Conservation (phyloP, 306 rosid genomes). For the Begonia peltatifolia region DNA sequence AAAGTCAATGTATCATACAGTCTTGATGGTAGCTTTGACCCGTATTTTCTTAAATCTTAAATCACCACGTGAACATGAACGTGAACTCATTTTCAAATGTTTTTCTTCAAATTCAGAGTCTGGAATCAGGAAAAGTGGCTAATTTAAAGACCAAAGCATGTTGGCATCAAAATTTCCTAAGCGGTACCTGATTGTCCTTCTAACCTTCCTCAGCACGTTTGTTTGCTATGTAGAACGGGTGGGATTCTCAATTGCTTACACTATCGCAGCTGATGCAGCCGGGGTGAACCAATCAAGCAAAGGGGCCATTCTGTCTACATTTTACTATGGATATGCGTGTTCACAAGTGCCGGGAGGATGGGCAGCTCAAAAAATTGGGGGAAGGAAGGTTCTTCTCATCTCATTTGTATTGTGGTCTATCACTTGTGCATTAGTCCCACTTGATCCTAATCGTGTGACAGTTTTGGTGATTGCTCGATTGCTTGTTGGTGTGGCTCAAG, state of each 20-base stretch:
- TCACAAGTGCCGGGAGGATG: slow-evolving; percentile 98
- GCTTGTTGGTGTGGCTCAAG: slow-evolving; percentile 92
- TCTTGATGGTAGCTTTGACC: too few relatives aligned
- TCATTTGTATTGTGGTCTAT: slow-evolving; percentile 78
- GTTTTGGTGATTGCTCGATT: slow-evolving; percentile 61
- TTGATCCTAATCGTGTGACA: slow-evolving; percentile 47
- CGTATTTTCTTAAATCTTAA: too few relatives aligned
- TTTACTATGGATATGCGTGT: slow-evolving; percentile 90
- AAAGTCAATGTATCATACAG: too few relatives aligned
- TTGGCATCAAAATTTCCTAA: slow-evolving; percentile 29
- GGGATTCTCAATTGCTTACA: slow-evolving; percentile 88
- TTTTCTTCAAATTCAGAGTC: too few relatives aligned
- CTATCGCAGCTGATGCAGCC: slow-evolving; percentile 75
- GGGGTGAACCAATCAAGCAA: slow-evolving; percentile 67
- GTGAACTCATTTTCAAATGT: too few relatives aligned
- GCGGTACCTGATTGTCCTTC: slow-evolving; percentile 69
- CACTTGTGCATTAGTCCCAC: slow-evolving; percentile 71
- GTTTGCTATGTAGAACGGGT: slow-evolving; percentile 91
- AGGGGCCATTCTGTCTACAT: slow-evolving; percentile 76
- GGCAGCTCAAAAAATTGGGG: slow-evolving; percentile 85
- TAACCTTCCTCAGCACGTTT: slow-evolving; percentile 81
- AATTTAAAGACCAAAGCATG: slow-evolving; percentile 13
- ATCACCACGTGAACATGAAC: too few relatives aligned
- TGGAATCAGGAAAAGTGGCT: too few relatives aligned
- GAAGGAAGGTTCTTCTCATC: slow-evolving; percentile 66